Evolutionary conservation across 352 stramenopile genomes (phyloP), one percentile per base, ranked within the genome.

Genomic region (Globisporangium rhizosaccharum): DNA sequence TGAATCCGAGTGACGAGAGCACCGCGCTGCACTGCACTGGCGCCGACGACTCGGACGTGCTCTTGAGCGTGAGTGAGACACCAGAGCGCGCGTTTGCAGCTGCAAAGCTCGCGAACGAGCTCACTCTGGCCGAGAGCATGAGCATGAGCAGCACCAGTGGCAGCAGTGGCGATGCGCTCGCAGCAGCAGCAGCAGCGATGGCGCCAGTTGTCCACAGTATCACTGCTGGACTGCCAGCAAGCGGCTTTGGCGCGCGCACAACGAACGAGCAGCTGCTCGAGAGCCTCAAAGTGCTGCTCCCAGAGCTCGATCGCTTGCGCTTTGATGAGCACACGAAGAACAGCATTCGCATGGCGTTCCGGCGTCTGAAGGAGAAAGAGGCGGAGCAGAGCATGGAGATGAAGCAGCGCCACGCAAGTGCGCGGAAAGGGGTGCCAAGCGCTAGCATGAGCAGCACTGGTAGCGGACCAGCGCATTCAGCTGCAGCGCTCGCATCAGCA

Each of bases 261-360:
- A 75, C 64, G 7, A 78, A 80, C 53, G 71, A 83, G 56, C 71
- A 83, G 54, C 67, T 83, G 33, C 57, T 83, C 15, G 70, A 67
- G 53, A 72, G 70, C 49, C 76, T 83, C 50, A 80, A 74, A 37
- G 44, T 79, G 55, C 51, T 83, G 52, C 71, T 83, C 18, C 74
- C 71, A 3, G 74, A 83, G 49, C 59, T 83, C 42, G 74, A 83
- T 57, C 71, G 74, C 59, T 62, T 83, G 36, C 70, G 74, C 20
- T 83, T 83, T 48, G 74, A 83, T 36, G 74, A 83, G 41, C 74
- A 79, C 61, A 75, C 74, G 25, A 83, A 83, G 65, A 81, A 74
- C 51, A 83, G 74, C 46, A 84, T 84, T 55, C 74, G 74, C n/a
- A 39, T 56, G 5, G 76, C 70, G 36, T 84, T 81, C 59, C 74